Evolutionary conservation across 2,329 filamentous ascomycete genomes (phyloP).

Genomic region (Periconia sp.): DNA sequence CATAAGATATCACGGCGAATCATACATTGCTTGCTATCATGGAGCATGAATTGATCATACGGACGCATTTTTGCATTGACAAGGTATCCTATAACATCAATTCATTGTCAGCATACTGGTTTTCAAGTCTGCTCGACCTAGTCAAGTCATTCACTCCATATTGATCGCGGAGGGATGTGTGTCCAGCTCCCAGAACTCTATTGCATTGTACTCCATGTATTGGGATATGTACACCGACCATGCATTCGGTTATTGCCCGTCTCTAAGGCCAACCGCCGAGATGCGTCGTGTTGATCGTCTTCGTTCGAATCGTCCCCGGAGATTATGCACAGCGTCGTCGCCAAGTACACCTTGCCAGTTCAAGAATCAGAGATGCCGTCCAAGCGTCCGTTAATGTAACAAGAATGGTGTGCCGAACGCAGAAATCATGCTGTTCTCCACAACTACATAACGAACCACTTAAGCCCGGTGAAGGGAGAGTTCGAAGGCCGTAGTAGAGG

Average conservation of each 20-base stretch:
- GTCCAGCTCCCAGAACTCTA: neutral
- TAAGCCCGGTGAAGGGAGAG: slow-evolving; percentile 90
- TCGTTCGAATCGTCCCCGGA: slow-evolving; percentile 5
- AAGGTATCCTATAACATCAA: no score
- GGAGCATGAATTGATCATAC: no score
- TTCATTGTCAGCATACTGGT: no score
- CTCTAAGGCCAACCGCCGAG: neutral
- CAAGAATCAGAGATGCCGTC: slow-evolving; percentile 91
- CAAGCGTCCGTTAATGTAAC: slow-evolving; percentile 98
- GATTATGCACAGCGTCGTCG: slow-evolving; percentile 4
- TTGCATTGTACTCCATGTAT: neutral
- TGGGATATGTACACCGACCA: neutral
- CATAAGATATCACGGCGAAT: slow-evolving; percentile 35
- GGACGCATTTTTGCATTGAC: slow-evolving; percentile 2
- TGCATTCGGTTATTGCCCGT: neutral
- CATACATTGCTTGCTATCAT: no score
- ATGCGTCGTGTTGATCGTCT: slow-evolving; percentile 3
- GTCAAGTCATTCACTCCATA: no score
- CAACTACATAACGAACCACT: slow-evolving; percentile 77
- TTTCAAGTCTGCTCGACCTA: no score
- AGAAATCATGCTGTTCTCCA: slow-evolving; percentile 84
- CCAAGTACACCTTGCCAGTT: slow-evolving; percentile 60
- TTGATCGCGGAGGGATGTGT: neutral
- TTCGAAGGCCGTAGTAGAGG: slow-evolving; percentile 69
- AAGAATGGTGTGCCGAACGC: slow-evolving; percentile 99